Evolutionary conservation across 75 land plant genomes (phyloP), one percentile per base, ranked within the genome.

Genomic region (Adiantum capillusveneris): DNA sequence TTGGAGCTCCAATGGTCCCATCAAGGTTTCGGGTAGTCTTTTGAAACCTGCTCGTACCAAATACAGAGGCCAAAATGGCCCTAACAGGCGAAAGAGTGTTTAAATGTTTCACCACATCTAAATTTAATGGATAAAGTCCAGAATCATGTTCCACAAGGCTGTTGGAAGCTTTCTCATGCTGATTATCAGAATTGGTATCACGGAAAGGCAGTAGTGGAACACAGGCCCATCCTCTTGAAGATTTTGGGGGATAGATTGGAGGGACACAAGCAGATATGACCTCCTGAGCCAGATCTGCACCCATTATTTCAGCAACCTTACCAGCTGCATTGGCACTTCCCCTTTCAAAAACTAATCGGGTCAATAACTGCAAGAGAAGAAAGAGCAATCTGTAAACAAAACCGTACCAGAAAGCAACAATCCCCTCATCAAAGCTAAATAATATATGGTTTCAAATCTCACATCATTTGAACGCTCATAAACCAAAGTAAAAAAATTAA

Each of bases 191-290:
- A 17, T 52, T 70, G 25, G 52, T 57, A 24, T 64, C 49, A 45
- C 44, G 73, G 1, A 79, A 22, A 25, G 85, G 85, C 54, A 78
- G 36, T 19, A 70, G 58, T 2, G 89, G 89, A 58, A 93, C 83
- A 56, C 85, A 81, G 29, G 96, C 98, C 98, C 98, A 93, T 53
- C 86, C 96, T 78, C 67, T 82, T 28, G 82, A 83, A 67, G 68
- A 68, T 52, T 74, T 63, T 51, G 99, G 99, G 53, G 92, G 92
- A 65, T 76, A 86, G 39, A 95, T 83, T n/a, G 97, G 93, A 54
- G 99, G 89, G 31, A 95, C 99, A 81, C 99, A 95, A 58, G 97
- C 88, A 51, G 99, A 90, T 39, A 90, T 90, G 46, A 95, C 83
- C 73, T 94, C 89, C 64, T 95, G 97, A 0, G 87, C 99, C 52